These are phyloP conservation scores for Pichia sp. DNA, from an alignment of 1,139 yeast genomes.

Conservation along the genomic window DNA sequence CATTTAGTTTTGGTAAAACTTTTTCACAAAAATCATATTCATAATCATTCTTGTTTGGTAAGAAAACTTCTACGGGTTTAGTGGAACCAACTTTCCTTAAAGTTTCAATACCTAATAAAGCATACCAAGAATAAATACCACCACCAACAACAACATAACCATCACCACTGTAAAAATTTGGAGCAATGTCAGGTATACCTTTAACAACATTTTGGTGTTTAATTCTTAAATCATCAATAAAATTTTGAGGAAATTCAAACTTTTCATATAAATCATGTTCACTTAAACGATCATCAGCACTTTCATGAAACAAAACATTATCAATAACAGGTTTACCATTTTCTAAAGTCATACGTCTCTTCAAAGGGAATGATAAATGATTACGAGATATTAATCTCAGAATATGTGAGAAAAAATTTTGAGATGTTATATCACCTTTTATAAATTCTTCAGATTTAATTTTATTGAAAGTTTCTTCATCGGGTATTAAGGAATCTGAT, in stretches of 20 bases:
- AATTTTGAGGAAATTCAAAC: conserved; percentile 24
- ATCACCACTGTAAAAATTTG: conserved; percentile 46
- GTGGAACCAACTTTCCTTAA: conserved; percentile 55
- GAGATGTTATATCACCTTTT: conserved; percentile 20
- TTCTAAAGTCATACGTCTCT: conserved; percentile 16
- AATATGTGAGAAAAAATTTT: conserved; percentile 20
- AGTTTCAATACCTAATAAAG: conserved; percentile 55
- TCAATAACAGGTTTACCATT: conserved; percentile 21
- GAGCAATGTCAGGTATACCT: conserved; percentile 20
- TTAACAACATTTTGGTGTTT: conserved; percentile 24
- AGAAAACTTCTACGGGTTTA: conserved; percentile 69
- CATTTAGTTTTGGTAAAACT: conserved; percentile 40
- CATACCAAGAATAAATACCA: conserved; percentile 66
- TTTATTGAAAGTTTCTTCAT: conserved; percentile 20
- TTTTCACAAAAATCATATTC: conserved; percentile 42
- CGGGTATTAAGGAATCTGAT: conserved; percentile 21
- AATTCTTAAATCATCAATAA: conserved; percentile 21
- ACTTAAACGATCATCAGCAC: conserved; percentile 17
- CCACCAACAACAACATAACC: conserved; percentile 83
- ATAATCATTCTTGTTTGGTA: conserved; percentile 39
- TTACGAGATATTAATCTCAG: conserved; percentile 19
- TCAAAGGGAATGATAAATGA: conserved; percentile 22
- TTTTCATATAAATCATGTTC: conserved; percentile 19
- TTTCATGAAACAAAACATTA: conserved; percentile 21
- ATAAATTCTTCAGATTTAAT: conserved; percentile 16